phyloP scores from a whole-genome alignment of 2,329 filamentous ascomycete species.

The Colletotrichum cuscutae region DNA sequence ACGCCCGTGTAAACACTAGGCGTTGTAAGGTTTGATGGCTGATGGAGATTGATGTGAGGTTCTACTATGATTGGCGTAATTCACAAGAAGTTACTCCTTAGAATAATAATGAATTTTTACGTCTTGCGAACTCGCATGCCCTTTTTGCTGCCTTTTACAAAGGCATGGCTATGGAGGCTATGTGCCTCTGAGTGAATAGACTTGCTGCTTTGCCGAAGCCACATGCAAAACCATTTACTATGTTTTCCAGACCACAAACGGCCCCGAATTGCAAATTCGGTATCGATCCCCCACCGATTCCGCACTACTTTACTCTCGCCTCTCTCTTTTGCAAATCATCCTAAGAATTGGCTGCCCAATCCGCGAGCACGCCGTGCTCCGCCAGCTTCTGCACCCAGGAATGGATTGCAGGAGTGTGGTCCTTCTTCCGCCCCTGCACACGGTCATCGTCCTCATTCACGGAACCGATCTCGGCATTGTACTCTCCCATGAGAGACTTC shows the following conservation, averaged over 20 bases:
- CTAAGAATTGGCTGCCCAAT: constrained; percentile 41
- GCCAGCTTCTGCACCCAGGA: constrained; percentile 76
- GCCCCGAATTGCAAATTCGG: constrained; percentile 1
- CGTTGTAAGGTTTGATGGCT: not conserved
- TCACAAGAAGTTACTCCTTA: too few species aligned
- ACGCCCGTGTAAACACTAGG: constrained; percentile 2
- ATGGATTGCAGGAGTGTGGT: constrained; percentile 77
- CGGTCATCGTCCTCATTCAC: constrained; percentile 61
- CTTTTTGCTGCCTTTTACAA: not conserved
- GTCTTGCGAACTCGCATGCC: not conserved
- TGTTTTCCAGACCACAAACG: not conserved
- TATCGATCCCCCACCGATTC: not conserved
- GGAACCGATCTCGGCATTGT: constrained; percentile 57
- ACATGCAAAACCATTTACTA: not conserved
- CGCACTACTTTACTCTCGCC: not conserved
- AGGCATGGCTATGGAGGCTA: not conserved
- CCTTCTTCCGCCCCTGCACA: constrained; percentile 67
- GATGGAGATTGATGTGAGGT: not conserved
- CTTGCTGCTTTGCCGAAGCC: not conserved
- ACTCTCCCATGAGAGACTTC: constrained; percentile 53
- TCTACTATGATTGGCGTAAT: too few species aligned
- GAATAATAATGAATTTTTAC: not conserved
- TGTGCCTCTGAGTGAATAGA: not conserved
- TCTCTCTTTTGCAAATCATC: not conserved
- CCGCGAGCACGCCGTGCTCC: constrained; percentile 69